Evolutionary conservation across 2,329 filamentous ascomycete species (phyloP).

Genomic region (Botrytis fabae): DNA sequence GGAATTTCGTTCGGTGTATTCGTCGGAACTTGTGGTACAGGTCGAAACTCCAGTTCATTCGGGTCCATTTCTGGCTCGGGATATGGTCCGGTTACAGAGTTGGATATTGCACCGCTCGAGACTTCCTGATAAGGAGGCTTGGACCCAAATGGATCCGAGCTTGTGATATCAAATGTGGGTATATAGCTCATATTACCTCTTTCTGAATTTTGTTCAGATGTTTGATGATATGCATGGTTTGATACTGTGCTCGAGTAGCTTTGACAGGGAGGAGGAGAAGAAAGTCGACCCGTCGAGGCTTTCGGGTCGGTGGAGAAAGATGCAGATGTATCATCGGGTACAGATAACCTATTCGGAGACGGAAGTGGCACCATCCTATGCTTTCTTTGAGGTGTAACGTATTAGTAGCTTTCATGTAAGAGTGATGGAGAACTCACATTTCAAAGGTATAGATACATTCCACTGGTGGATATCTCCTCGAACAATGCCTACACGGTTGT

Average conservation of each 20-base stretch:
- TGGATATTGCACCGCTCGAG: neutral
- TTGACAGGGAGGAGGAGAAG: neutral
- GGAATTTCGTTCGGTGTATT: neutral
- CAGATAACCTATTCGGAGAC: constrained; percentile 6
- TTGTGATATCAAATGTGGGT: neutral
- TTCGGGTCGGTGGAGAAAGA: neutral
- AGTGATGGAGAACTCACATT: neutral
- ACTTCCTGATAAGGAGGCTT: neutral
- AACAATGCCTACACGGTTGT: constrained; percentile 24
- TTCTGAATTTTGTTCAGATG: neutral
- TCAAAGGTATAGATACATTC: constrained; percentile 23
- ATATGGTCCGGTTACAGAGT: neutral
- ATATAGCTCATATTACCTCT: neutral
- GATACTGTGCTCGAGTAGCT: neutral
- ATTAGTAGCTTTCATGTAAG: constrained; percentile 3
- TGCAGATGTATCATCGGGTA: neutral
- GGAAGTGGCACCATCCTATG: neutral
- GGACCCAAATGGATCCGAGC: neutral
- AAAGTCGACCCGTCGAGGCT: neutral
- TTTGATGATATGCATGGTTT: neutral
- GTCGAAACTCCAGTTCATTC: neutral
- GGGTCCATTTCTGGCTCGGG: neutral
- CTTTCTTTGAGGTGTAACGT: neutral
- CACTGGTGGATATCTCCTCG: constrained; percentile 22
- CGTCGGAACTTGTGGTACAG: neutral